Evolutionary conservation across 2,329 filamentous ascomycete genomes (phyloP), one percentile per base, ranked within the genome.

Genomic region (Phyllosticta paracitricarpa): DNA sequence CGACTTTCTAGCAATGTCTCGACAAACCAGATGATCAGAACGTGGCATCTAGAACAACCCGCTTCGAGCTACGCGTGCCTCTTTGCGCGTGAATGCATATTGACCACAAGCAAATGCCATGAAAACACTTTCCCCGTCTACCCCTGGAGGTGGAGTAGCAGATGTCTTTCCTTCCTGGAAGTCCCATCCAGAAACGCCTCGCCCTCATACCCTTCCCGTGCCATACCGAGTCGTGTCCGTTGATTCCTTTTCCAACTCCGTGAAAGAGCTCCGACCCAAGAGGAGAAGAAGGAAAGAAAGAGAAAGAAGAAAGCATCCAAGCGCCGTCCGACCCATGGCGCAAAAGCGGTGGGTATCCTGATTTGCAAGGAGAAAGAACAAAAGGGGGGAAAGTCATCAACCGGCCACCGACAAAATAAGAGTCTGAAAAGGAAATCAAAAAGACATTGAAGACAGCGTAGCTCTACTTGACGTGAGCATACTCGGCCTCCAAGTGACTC

Each of bases 401-500:
- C 28, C 1, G 7, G 28, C 28, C 28, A 54, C 6, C 22, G 25
- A 3, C 22, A 54, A 54, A 54, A 26, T 14, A 54, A 14, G 19
- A 22, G 7, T 54, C 19, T 26, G 22, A 12, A 17, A n/a, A 40
- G 33, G 17, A 4, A 17, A 48, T 7, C 17, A 48, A 48, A 48
- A 5, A 7, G 2, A 48, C 17, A 48, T 5, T 14, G n/a, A n/a
- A 6, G n/a, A 40, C 33, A 17, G 14, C 14, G 14, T 40, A 8
- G 9, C n/a, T 17, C 14, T 51, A 62, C 25, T 62, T 62, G 10
- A 58, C 60, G 51, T 62, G 56, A 9, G 60, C 60, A 53, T 60
- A 63, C 24, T 59, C 61, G 22, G 40, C 63, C 62, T 75, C 72
- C 14, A 76, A 63, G 61, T 75, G 73, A 58, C 68, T 75, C 93